Evolutionary conservation across 148 eudicot genomes (phyloP).

Genomic region (Silene latifolia): DNA sequence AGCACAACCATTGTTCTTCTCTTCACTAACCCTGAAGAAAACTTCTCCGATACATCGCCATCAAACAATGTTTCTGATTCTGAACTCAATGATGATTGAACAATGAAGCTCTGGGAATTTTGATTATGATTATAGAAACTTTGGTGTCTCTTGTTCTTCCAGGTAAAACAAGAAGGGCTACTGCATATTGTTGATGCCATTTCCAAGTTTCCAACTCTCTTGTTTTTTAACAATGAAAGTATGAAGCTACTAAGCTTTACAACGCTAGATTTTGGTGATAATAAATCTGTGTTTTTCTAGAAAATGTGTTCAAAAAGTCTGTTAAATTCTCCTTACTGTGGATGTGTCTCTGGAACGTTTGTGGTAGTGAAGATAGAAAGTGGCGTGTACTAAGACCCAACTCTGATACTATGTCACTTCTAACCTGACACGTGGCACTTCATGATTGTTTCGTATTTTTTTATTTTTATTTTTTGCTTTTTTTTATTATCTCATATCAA

Average conservation of each 20-base stretch:
- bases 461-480: background rate
- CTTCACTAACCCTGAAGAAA: slow-evolving; percentile 19
- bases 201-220: no score
- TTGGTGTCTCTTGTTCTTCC: slow-evolving; percentile 15
- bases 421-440: slow-evolving; percentile 18
- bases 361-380: slow-evolving; percentile 12
- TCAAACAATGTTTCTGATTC: slow-evolving; percentile 12
- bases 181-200: slow-evolving; percentile 35
- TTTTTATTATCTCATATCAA: no score
- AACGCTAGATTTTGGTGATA: no score
- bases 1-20: slow-evolving; percentile 27
- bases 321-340: background rate
- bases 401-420: slow-evolving; percentile 8
- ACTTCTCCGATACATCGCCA: background rate
- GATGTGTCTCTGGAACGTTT: slow-evolving; percentile 15
- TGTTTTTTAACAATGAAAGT: no score
- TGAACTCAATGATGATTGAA: slow-evolving; percentile 7
- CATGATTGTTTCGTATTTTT: background rate
- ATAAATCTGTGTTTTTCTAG: background rate
- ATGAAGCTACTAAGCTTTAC: no score
- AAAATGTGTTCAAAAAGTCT: background rate
- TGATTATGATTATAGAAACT: background rate
- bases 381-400: background rate
- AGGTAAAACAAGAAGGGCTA: slow-evolving; percentile 21
- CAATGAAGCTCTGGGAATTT: background rate